Base-by-base conservation (phyloP, 352 stramenopile species). In the Globisporangium yorkense region DNA sequence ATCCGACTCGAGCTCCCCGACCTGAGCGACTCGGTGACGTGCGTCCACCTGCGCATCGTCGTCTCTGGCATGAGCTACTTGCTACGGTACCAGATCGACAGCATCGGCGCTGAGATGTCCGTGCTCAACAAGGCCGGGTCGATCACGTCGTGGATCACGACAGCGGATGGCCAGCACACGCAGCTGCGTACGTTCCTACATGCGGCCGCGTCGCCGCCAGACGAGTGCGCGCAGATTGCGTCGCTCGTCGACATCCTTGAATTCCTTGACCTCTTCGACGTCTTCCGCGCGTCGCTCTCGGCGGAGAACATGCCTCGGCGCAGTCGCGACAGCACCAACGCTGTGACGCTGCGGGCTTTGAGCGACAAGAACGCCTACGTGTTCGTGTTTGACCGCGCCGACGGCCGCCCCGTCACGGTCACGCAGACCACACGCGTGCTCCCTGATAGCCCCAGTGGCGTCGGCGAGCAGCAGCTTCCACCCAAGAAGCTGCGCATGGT, bases 111-210 rank as follows among this genome's bases (percentile, higher is more conserved):
- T 0, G 70, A 87, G 59, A 68, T 81, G 12, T 83, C 65, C 0
- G 54, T 84, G 15, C 65, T 74, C 44, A 84, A 67, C 55, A 73
- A 66, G 10, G 41, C 62, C 7, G 74, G 74, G 8, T 61, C 71
- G 20, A 54, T 56, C 27, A 80, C 75, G 29, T 78, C 68, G 16
- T 87, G 77, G 74, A 73, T 87, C 57, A 80, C 75, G 7, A 60
- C 57, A 0, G 27, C 54, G 2, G 59, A 80, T n/a, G 71, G 73
- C 0, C 44, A 57, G 10, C 43, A 76, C 52, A 65, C 66, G 9
- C 74, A 87, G 61, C 62, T 85, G 7, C 68, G 73, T 9, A 47
- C 24, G 6, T 85, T 72, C 48, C 46, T 84, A 3, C 48, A 53
- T 10, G 27, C 56, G 3, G 37, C 40, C 2, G 31, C 37, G 1